phyloP scores from a whole-genome alignment of 225 moss, liverwort and hornwort species.

The Physcomitrellopsis africana region DNA sequence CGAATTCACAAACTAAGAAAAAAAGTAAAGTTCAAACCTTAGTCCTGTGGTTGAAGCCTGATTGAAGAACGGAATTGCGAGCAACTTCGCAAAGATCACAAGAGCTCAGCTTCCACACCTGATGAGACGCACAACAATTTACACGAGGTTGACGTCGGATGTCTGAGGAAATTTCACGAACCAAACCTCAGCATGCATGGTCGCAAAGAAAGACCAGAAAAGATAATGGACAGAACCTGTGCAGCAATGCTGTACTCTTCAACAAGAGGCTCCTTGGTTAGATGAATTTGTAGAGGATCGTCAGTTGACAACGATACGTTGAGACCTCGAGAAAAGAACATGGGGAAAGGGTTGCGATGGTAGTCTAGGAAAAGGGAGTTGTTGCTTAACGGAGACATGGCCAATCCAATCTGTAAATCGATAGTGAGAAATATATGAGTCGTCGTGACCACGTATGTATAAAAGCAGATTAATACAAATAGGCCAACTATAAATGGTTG shows the following conservation, averaged over 20 bases:
- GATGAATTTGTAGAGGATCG: conserved; percentile 87
- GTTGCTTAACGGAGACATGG: conserved; percentile 92
- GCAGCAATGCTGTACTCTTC: conserved; percentile 96
- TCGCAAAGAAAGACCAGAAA: not conserved
- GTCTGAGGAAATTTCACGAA: not conserved
- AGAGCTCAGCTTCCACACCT: conserved; percentile 90
- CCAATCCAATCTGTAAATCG: conserved; percentile 72
- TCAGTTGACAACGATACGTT: conserved; percentile 89
- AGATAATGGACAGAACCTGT: conserved; percentile 48
- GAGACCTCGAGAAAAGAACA: conserved; percentile 81
- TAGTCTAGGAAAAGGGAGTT: conserved; percentile 87
- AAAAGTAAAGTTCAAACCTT: conserved; percentile 49
- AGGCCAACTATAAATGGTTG: no score
- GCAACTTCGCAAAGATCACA: conserved; percentile 91
- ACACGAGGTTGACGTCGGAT: not conserved
- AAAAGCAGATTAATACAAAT: no score
- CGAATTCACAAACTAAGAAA: not conserved
- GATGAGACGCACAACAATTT: conserved; percentile 11
- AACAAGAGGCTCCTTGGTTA: conserved; percentile 86
- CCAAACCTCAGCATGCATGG: not conserved
- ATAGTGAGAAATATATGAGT: not conserved
- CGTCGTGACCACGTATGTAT: no score
- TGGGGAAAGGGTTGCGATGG: conserved; percentile 85
- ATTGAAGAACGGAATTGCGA: conserved; percentile 84
- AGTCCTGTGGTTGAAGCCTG: conserved; percentile 69